Conservation (phyloP, 768 basidiomycete species). For the Tricholoma sp. region DNA sequence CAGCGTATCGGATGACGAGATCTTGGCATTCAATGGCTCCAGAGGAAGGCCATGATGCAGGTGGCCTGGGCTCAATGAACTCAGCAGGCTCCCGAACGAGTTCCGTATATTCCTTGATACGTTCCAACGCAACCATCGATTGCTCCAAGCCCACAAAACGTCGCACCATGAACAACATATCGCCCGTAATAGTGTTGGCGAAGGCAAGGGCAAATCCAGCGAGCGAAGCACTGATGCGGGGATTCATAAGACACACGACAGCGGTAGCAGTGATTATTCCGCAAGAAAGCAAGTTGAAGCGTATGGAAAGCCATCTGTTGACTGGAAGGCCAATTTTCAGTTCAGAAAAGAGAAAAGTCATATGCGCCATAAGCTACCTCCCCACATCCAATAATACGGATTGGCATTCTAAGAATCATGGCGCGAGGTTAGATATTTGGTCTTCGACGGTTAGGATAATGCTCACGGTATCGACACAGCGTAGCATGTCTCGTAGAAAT, state of each 20-base stretch:
- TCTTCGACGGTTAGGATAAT: background rate
- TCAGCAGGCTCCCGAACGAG: conserved; percentile 74
- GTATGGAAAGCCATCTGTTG: conserved; percentile 88
- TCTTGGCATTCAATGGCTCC: conserved; percentile 70
- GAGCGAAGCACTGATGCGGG: conserved; percentile 69
- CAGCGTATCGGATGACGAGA: conserved; percentile 74
- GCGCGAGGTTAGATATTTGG: background rate
- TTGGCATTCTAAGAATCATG: conserved; percentile 39
- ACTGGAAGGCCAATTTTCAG: conserved; percentile 35
- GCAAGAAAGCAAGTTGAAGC: conserved; percentile 82
- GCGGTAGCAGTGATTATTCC: conserved; percentile 71
- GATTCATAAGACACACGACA: conserved; percentile 58
- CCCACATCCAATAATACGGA: conserved; percentile 92
- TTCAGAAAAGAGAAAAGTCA: background rate
- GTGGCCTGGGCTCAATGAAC: conserved; percentile 78
- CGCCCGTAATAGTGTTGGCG: conserved; percentile 66
- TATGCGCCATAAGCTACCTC: conserved; percentile 39
- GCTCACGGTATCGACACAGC: conserved; percentile 74
- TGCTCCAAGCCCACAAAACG: conserved; percentile 88
- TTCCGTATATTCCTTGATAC: conserved; percentile 89
- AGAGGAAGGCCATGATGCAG: conserved; percentile 69
- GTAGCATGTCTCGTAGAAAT: conserved; percentile 79
- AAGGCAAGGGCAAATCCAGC: conserved; percentile 88
- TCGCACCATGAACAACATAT: conserved; percentile 65
- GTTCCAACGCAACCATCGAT: conserved; percentile 86